A percentile compares a stretch with the other conserved stretches of the same genome.
Conservation (phyloP, 2,329 filamentous ascomycete genomes). For the Mariannaea sp. region DNA sequence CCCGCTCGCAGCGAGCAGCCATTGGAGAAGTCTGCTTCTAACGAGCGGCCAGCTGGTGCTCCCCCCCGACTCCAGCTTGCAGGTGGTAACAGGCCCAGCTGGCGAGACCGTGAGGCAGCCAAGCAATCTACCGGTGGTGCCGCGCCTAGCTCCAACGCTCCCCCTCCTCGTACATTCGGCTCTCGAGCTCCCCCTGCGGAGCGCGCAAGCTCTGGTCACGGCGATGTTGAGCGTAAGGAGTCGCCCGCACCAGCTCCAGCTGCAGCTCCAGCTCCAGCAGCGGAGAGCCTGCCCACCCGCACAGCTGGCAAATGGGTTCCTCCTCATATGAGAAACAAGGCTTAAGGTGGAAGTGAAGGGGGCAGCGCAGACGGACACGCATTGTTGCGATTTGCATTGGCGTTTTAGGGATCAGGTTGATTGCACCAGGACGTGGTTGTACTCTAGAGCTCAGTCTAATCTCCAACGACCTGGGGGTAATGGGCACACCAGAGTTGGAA, state of each 20-base stretch:
- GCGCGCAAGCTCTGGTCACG: slow-evolving; percentile 47
- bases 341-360: slow-evolving; percentile 23
- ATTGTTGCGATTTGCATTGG: slow-evolving; percentile 44
- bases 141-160: slow-evolving; percentile 44
- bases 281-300: slow-evolving; percentile 58
- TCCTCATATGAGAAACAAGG: slow-evolving; percentile 47
- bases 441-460: slow-evolving; percentile 46
- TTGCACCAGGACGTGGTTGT: slow-evolving; percentile 43
- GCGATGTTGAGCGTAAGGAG: slow-evolving; percentile 39
- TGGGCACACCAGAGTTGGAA: slow-evolving; percentile 41
- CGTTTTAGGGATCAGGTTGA: slow-evolving; percentile 44
- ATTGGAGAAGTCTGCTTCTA: slow-evolving; percentile 54
- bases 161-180: slow-evolving; percentile 47
- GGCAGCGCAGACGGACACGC: slow-evolving; percentile 28
- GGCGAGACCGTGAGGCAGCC: slow-evolving; percentile 73
- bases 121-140: slow-evolving; percentile 45
- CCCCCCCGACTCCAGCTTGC: slow-evolving; percentile 67
- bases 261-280: too few relatives aligned
- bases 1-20: slow-evolving; percentile 37
- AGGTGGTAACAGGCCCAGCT: slow-evolving; percentile 64
- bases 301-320: slow-evolving; percentile 65
- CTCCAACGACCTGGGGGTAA: slow-evolving; percentile 38
- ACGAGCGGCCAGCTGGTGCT: slow-evolving; percentile 50
- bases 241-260: slow-evolving; percentile 51
- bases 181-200: slow-evolving; percentile 49